phyloP scores from a whole-genome alignment of 73 alveolate genomes.

The Tetrahymena elliotti region DNA sequence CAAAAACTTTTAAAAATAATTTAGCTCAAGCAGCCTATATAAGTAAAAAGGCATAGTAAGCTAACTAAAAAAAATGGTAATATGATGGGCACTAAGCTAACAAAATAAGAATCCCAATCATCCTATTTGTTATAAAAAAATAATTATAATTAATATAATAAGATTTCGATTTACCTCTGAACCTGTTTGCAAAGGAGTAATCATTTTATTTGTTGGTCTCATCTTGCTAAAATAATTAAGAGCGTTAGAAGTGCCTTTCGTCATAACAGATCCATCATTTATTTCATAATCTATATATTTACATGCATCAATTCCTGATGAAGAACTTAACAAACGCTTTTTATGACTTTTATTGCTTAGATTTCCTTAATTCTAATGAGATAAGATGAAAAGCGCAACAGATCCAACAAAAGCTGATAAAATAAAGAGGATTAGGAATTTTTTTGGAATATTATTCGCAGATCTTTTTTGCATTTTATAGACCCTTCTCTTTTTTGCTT shows the following conservation, averaged over 20 bases:
- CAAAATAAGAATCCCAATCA: neutral
- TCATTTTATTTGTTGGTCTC: neutral
- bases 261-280: neutral
- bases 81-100: neutral
- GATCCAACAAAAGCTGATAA: neutral
- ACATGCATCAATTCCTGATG: neutral
- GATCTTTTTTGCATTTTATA: neutral
- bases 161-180: neutral
- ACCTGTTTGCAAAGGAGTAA: neutral
- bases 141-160: neutral
- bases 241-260: neutral
- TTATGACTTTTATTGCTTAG: neutral
- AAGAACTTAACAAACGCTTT: neutral
- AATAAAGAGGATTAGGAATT: too few relatives aligned
- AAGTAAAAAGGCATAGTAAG: neutral
- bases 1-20: neutral
- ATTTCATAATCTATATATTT: neutral
- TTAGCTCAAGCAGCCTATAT: neutral
- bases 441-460: neutral
- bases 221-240: neutral
- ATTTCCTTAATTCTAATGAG: neutral
- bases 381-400: neutral
- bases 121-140: neutral
- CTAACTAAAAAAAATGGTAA: neutral
- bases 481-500: neutral